phyloP scores from a whole-genome alignment of 768 basidiomycete genomes.

The Leccinum obscurum region DNA sequence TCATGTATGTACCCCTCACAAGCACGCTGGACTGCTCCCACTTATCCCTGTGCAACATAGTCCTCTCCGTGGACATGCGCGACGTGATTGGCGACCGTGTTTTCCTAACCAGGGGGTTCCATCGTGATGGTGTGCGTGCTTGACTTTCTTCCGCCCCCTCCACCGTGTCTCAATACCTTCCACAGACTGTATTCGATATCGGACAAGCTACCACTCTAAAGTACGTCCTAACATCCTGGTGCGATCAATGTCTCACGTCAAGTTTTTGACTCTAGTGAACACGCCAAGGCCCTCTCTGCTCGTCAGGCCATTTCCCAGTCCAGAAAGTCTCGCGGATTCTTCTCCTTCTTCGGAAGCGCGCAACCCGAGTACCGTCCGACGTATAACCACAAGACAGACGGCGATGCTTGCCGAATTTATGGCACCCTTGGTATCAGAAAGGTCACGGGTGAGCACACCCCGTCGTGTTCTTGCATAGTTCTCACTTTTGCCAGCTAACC shows the following conservation, averaged over 20 bases:
- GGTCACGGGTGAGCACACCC: slow-evolving; percentile 65
- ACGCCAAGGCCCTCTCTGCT: slow-evolving; percentile 65
- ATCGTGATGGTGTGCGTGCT: slow-evolving; percentile 75
- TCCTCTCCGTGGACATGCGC: slow-evolving; percentile 82
- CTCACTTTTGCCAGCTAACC: slow-evolving; percentile 57
- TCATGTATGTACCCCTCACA: slow-evolving; percentile 59
- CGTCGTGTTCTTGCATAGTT: neutral
- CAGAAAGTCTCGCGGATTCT: slow-evolving; percentile 70
- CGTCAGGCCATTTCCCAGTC: slow-evolving; percentile 72
- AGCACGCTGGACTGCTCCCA: neutral
- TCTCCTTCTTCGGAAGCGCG: slow-evolving; percentile 52
- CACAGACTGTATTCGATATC: slow-evolving; percentile 74
- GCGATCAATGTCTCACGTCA: neutral
- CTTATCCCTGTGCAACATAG: slow-evolving; percentile 40
- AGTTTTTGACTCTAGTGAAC: slow-evolving; percentile 44
- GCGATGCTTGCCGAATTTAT: slow-evolving; percentile 81
- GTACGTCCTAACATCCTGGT: slow-evolving; percentile 34
- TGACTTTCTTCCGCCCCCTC: neutral
- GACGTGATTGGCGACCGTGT: slow-evolving; percentile 94
- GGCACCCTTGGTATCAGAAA: slow-evolving; percentile 84
- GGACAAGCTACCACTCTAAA: slow-evolving; percentile 76
- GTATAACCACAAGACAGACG: slow-evolving; percentile 66
- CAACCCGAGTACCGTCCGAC: slow-evolving; percentile 64
- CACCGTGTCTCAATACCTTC: neutral
- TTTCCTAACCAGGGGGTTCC: slow-evolving; percentile 76